These are phyloP conservation scores for Coemansia sp. DNA, from an alignment of 192 early-diverging fungal species.

Conservation along the genomic window DNA sequence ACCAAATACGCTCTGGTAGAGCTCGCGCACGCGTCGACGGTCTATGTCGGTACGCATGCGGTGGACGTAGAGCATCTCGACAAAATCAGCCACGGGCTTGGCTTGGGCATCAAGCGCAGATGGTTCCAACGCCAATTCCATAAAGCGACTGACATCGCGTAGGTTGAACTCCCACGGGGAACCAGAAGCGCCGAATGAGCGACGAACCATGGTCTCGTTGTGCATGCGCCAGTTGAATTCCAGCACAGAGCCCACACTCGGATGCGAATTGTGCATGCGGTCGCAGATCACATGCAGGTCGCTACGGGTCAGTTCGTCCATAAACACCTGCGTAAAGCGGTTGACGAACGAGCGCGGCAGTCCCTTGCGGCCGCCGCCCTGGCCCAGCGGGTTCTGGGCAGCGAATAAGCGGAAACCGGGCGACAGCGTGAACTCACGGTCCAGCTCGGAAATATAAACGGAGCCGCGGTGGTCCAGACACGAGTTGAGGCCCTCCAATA, in stretches of 20 bases:
- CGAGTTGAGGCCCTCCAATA: conserved; percentile 97
- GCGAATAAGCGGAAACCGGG: conserved; percentile 91
- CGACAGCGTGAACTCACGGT: conserved; percentile 78
- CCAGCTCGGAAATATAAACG: conserved; percentile 96
- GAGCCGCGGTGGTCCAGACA: conserved; percentile 96
- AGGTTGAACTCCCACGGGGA: conserved; percentile 98
- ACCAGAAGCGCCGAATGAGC: conserved; percentile 75
- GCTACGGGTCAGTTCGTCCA: conserved; percentile 75
- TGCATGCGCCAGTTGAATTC: conserved; percentile 88
- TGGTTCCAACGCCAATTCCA: conserved; percentile 67
- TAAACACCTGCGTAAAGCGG: conserved; percentile 93
- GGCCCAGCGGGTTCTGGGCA: conserved; percentile 94
- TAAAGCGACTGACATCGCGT: conserved; percentile 94
- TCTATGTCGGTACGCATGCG: conserved; percentile 86
- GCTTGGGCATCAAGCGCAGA: conserved; percentile 19
- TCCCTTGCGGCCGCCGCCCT: conserved; percentile 99
- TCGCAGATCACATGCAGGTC: conserved; percentile 81
- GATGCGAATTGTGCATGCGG: conserved; percentile 59
- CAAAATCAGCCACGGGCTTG: conserved; percentile 57
- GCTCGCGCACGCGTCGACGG: conserved; percentile 58
- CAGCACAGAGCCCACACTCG: conserved; percentile 43
- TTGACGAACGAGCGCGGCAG: conserved; percentile 96
- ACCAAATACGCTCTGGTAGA: conserved; percentile 63
- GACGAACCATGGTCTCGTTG: conserved; percentile 76
- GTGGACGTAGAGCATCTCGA: conserved; percentile 86